Evolutionary conservation across 495 filamentous ascomycete species (phyloP).

Genomic region (Hypoxylon subgilvum): DNA sequence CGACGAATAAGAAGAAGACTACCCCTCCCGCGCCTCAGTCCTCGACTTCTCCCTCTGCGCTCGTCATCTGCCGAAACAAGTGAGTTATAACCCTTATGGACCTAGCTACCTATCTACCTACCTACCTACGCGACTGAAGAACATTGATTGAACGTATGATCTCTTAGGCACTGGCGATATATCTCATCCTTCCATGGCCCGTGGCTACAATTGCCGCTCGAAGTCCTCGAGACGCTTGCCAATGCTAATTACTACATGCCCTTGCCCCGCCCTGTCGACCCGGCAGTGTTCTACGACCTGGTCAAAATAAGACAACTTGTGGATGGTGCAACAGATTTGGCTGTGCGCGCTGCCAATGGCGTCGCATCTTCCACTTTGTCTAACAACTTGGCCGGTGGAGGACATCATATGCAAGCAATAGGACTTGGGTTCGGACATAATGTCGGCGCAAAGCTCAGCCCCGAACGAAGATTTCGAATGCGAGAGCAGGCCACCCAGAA

Average conservation of each 20-base stretch:
- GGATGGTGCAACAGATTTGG: slow-evolving; percentile 76
- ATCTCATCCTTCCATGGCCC: slow-evolving; percentile 84
- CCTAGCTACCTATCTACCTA: neutral
- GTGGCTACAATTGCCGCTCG: slow-evolving; percentile 84
- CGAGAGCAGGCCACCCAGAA: slow-evolving; percentile 77
- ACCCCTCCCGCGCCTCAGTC: slow-evolving; percentile 48
- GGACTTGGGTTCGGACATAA: slow-evolving; percentile 65
- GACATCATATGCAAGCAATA: slow-evolving; percentile 61
- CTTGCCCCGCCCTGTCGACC: slow-evolving; percentile 76
- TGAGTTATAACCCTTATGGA: slow-evolving; percentile 44
- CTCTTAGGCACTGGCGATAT: slow-evolving; percentile 75
- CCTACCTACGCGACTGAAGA: neutral
- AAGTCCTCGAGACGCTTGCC: slow-evolving; percentile 78
- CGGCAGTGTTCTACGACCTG: slow-evolving; percentile 80
- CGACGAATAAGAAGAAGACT: slow-evolving; percentile 35
- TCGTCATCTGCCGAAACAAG: slow-evolving; percentile 78
- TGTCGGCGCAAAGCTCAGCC: slow-evolving; percentile 69
- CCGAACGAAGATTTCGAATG: slow-evolving; percentile 76
- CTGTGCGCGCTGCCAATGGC: slow-evolving; percentile 75
- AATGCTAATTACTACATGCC: slow-evolving; percentile 78
- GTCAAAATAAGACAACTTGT: slow-evolving; percentile 78
- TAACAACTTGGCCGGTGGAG: slow-evolving; percentile 54
- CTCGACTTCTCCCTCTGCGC: slow-evolving; percentile 57
- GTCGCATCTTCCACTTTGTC: slow-evolving; percentile 67
- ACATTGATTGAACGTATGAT: slow-evolving; percentile 2